Conservation (phyloP, 495 filamentous ascomycete species). For the Staphylotrichum longicolle region DNA sequence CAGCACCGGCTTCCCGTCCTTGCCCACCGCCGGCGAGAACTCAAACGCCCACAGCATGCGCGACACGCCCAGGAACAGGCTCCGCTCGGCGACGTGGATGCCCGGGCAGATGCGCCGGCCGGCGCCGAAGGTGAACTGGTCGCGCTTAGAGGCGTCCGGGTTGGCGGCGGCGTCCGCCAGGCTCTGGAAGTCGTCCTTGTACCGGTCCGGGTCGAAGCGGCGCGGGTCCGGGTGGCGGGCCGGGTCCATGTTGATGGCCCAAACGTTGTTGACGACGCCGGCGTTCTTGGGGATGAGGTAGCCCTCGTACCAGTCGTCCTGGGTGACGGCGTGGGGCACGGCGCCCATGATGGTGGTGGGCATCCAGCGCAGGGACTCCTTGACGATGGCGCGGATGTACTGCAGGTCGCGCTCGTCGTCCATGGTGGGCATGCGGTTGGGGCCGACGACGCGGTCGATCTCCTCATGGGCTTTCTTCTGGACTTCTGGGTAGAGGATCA, state of each 20-base stretch:
- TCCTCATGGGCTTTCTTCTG: slow-evolving; percentile 52
- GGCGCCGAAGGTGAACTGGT: slow-evolving; percentile 55
- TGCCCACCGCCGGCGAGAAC: slow-evolving; percentile 36
- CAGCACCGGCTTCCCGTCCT: slow-evolving; percentile 35
- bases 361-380: slow-evolving; percentile 60
- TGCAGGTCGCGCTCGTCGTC: slow-evolving; percentile 51
- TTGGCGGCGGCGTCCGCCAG: slow-evolving; percentile 35
- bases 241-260: slow-evolving; percentile 45
- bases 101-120: slow-evolving; percentile 61
- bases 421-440: slow-evolving; percentile 50
- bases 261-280: slow-evolving; percentile 48
- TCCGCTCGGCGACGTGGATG: slow-evolving; percentile 57
- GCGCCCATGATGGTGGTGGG: slow-evolving; percentile 55
- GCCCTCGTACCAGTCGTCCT: slow-evolving; percentile 53
- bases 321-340: slow-evolving; percentile 52
- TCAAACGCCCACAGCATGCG: slow-evolving; percentile 57
- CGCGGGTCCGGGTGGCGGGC: slow-evolving; percentile 39
- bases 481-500: slow-evolving; percentile 52
- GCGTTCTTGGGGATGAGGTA: slow-evolving; percentile 53
- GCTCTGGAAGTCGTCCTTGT: slow-evolving; percentile 30
- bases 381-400: slow-evolving; percentile 51
- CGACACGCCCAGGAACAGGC: slow-evolving; percentile 50
- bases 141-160: slow-evolving; percentile 38
- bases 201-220: slow-evolving; percentile 37
- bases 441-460: slow-evolving; percentile 53